These are phyloP conservation scores for Phytophthora idaei DNA, from an alignment of 352 stramenopile species.

Conservation along the genomic window DNA sequence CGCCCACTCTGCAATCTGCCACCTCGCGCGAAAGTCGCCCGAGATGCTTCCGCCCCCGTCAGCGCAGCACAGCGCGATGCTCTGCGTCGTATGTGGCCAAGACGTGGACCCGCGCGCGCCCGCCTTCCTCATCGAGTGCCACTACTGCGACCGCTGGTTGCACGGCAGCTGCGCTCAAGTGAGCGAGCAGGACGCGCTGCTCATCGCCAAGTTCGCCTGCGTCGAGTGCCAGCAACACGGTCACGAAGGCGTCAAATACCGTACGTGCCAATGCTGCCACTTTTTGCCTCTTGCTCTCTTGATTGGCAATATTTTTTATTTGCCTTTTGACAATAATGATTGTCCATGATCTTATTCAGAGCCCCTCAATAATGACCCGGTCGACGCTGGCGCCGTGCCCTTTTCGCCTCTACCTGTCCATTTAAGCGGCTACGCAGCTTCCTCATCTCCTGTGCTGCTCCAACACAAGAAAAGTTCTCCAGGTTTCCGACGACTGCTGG, in stretches of 20 bases:
- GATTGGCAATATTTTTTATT: background rate
- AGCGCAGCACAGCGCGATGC: background rate
- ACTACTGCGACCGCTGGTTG: slow-evolving; percentile 70
- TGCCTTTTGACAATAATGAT: background rate
- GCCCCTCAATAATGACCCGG: slow-evolving; percentile 15
- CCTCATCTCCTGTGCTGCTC: slow-evolving; percentile 9
- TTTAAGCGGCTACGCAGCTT: slow-evolving; percentile 24
- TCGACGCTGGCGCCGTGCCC: slow-evolving; percentile 30
- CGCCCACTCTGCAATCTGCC: slow-evolving; percentile 26
- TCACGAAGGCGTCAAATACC: slow-evolving; percentile 44
- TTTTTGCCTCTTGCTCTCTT: background rate
- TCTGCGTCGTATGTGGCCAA: slow-evolving; percentile 36
- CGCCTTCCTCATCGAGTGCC: slow-evolving; percentile 68
- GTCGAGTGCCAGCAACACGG: slow-evolving; percentile 46
- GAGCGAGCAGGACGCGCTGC: slow-evolving; percentile 63
- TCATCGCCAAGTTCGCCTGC: slow-evolving; percentile 63
- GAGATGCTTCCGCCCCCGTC: slow-evolving; percentile 17
- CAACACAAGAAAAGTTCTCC: slow-evolving; percentile 54
- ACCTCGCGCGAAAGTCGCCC: slow-evolving; percentile 11
- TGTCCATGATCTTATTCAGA: slow-evolving; percentile 10
- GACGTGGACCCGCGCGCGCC: slow-evolving; percentile 32
- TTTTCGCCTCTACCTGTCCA: slow-evolving; percentile 58
- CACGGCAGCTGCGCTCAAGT: slow-evolving; percentile 61
- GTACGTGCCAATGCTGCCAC: slow-evolving; percentile 20
- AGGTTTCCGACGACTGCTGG: slow-evolving; percentile 55